Conservation (phyloP, 495 filamentous ascomycete species). For the Penicillium robsamsonii region DNA sequence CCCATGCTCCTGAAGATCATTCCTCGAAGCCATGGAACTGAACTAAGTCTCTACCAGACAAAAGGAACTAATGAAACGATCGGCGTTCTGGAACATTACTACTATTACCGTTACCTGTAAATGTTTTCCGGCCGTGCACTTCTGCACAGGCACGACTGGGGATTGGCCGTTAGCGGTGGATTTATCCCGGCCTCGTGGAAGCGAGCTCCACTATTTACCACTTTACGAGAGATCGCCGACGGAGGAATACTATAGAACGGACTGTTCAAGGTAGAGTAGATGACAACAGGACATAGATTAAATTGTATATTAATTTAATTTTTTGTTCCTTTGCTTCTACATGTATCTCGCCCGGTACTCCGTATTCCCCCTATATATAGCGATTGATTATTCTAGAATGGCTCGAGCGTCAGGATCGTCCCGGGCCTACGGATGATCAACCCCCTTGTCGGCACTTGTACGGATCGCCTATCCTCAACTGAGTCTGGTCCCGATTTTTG, state of each 20-base stretch:
- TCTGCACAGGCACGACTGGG: conserved; percentile 20
- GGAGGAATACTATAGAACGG: not conserved
- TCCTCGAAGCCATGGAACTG: not conserved
- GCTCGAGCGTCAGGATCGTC: conserved; percentile 25
- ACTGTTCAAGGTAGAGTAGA: not conserved
- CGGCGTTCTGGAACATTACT: conserved; percentile 29
- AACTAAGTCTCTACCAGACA: not conserved
- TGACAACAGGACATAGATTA: not conserved
- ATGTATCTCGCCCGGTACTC: not conserved
- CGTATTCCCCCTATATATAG: not conserved
- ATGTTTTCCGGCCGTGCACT: conserved; percentile 22
- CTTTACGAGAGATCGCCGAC: conserved; percentile 24
- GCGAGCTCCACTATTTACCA: conserved; percentile 29
- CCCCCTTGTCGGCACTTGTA: conserved; percentile 24
- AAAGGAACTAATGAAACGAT: conserved; percentile 18
- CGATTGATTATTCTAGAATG: conserved; percentile 1
- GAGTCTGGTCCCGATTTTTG: conserved; percentile 13
- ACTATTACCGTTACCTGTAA: conserved; percentile 8
- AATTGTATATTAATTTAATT: not conserved
- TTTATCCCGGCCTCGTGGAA: conserved; percentile 30
- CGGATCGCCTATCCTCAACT: conserved; percentile 22
- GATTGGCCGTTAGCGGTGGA: conserved; percentile 27
- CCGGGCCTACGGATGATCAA: conserved; percentile 18
- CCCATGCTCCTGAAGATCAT: conserved; percentile 13
- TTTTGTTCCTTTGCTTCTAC: not conserved